These are phyloP conservation scores for Groenewaldozyma auringiensis DNA, from an alignment of 1,139 yeast genomes.

Conservation along the genomic window DNA sequence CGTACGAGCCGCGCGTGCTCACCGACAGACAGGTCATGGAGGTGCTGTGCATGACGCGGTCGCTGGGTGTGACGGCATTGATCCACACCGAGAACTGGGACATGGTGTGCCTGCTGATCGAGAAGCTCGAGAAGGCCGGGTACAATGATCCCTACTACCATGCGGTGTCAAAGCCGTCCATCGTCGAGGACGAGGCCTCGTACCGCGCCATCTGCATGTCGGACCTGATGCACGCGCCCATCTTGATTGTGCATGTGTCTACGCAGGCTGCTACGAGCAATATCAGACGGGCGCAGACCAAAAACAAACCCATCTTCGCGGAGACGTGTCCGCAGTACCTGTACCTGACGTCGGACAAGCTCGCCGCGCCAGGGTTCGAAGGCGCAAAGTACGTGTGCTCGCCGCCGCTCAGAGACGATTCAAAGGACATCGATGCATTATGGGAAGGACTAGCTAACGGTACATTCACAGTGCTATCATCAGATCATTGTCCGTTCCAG, in stretches of 20 bases:
- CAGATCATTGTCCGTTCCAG: constrained; percentile 43
- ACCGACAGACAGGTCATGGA: constrained; percentile 37
- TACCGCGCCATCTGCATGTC: constrained; percentile 40
- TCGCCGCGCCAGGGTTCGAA: constrained; percentile 34
- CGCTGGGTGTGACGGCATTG: constrained; percentile 39
- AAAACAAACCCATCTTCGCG: constrained; percentile 37
- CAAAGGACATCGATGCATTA: constrained; percentile 35
- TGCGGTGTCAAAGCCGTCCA: constrained; percentile 39
- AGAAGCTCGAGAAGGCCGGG: constrained; percentile 33
- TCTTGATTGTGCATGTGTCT: constrained; percentile 43
- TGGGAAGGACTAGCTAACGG: constrained; percentile 42
- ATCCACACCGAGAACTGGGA: constrained; percentile 46
- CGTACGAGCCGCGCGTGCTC: constrained; percentile 39
- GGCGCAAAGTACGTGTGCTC: constrained; percentile 45
- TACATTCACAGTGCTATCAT: constrained; percentile 40
- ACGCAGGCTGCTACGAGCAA: constrained; percentile 37
- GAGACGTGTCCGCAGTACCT: constrained; percentile 47
- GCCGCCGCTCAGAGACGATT: constrained; percentile 40
- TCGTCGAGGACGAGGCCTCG: constrained; percentile 45
- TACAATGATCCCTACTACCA: constrained; percentile 39
- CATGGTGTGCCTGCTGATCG: constrained; percentile 36
- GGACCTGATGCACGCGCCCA: constrained; percentile 38
- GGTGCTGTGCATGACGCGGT: constrained; percentile 36
- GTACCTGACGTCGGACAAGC: constrained; percentile 34
- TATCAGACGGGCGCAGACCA: constrained; percentile 38